phyloP scores from a whole-genome alignment of 2,329 filamentous ascomycete species.

The Ceratocystis ficicola region DNA sequence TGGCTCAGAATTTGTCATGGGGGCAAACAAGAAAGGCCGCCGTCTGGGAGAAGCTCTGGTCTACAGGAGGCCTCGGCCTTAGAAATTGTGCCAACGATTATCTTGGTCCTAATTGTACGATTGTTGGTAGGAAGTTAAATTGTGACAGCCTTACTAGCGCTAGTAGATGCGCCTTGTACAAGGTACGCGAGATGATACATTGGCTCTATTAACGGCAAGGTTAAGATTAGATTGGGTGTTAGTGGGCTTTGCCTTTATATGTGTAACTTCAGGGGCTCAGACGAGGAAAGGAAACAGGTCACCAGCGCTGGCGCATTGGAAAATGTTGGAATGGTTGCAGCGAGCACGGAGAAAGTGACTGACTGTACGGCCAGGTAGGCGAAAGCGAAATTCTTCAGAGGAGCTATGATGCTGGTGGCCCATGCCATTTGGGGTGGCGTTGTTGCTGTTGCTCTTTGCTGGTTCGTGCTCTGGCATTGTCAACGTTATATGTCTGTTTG shows the following conservation, averaged over 20 bases:
- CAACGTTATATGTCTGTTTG: neutral
- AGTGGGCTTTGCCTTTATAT: neutral
- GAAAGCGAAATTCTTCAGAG: neutral
- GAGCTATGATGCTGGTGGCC: conserved; percentile 10
- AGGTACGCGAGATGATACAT: neutral
- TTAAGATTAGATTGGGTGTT: neutral
- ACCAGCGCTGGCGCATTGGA: too few species aligned
- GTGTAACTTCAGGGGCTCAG: conserved; percentile 1
- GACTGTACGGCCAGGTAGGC: neutral
- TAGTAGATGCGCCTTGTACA: neutral
- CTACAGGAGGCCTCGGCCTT: neutral
- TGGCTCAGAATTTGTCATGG: neutral
- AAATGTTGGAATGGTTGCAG: too few species aligned
- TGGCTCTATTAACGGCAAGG: conserved; percentile 1
- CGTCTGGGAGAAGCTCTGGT: too few species aligned
- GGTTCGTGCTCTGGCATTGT: neutral
- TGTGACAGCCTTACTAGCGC: neutral
- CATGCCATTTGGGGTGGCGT: neutral
- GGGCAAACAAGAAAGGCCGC: neutral
- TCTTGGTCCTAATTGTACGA: neutral
- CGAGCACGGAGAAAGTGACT: neutral
- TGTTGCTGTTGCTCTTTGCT: neutral
- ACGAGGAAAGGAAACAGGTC: neutral
- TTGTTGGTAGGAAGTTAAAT: neutral
- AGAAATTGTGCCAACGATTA: neutral